Evolutionary conservation across 306 rosid species (phyloP).

Genomic region (Vigna trinervia): DNA sequence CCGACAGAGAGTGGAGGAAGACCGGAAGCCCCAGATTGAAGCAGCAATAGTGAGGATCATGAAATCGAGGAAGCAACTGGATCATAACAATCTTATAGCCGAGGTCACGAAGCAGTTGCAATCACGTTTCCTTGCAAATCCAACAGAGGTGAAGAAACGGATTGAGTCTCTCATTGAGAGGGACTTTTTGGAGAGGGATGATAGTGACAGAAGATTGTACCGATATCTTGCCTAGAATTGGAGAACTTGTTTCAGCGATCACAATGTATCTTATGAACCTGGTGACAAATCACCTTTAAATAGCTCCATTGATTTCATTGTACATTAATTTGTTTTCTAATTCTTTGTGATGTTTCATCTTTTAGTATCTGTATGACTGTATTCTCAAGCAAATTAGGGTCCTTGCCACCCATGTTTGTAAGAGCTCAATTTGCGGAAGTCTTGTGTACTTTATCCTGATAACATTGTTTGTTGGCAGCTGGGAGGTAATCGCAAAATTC

Average conservation of each 20-base stretch:
- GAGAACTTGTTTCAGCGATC: constrained; percentile 27
- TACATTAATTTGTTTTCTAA: constrained; percentile 44
- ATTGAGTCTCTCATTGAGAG: constrained; percentile 88
- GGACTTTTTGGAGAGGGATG: constrained; percentile 94
- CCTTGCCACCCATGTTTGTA: constrained; percentile 15
- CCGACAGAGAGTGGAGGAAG: constrained; percentile 97
- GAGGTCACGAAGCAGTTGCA: constrained; percentile 96
- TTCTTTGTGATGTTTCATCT: constrained; percentile 26
- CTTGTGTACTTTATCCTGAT: background rate
- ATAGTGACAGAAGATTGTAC: constrained; percentile 75
- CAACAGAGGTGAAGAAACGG: constrained; percentile 86
- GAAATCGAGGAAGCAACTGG: constrained; percentile 85
- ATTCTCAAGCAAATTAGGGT: constrained; percentile 1
- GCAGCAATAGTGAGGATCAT: constrained; percentile 91
- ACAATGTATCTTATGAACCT: constrained; percentile 45
- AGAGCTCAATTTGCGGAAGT: background rate
- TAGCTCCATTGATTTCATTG: constrained; percentile 51
- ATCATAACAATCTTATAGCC: constrained; percentile 84
- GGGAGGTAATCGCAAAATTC: background rate
- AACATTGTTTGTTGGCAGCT: background rate
- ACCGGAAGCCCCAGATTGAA: constrained; percentile 96
- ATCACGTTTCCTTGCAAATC: constrained; percentile 81
- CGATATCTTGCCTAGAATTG: constrained; percentile 82
- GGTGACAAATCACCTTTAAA: constrained; percentile 36
- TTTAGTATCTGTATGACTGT: constrained; percentile 1